A percentile compares a stretch with the other conserved stretches of the same genome.
phyloP scores from a whole-genome alignment of 805 yeast genomes.

The Wickerhamiella occidentalis region DNA sequence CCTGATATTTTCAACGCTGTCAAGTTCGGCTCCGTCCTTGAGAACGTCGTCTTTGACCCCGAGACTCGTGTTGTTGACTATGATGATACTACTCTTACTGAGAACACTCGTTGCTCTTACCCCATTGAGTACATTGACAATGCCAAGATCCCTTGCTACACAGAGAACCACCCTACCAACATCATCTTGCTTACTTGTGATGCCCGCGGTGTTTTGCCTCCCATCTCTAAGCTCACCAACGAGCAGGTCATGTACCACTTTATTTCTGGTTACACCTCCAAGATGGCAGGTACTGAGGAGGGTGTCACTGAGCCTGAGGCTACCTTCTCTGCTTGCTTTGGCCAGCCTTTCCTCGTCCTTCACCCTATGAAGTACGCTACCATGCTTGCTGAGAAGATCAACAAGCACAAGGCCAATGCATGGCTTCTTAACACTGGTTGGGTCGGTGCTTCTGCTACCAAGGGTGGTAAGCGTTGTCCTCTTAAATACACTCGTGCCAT shows the following conservation, averaged over 20 bases:
- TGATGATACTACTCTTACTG: constrained; percentile 70
- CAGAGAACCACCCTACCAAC: constrained; percentile 83
- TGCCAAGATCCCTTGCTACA: constrained; percentile 89
- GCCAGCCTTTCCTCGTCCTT: constrained; percentile 95
- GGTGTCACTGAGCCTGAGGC: constrained; percentile 98
- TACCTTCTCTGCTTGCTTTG: constrained; percentile 96
- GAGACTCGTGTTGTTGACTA: constrained; percentile 73
- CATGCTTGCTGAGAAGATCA: constrained; percentile 87
- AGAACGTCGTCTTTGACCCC: constrained; percentile 81
- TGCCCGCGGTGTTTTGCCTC: constrained; percentile 96
- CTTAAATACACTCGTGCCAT: constrained; percentile 95
- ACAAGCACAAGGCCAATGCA: constrained; percentile 77
- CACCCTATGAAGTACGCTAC: constrained; percentile 98
- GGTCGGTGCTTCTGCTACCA: constrained; percentile 86
- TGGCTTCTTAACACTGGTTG: constrained; percentile 98
- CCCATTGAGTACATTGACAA: constrained; percentile 95
- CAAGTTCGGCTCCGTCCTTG: constrained; percentile 87
- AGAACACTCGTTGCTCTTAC: constrained; percentile 97
- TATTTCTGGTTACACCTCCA: constrained; percentile 95
- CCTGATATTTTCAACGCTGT: constrained; percentile 96
- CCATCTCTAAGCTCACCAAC: constrained; percentile 83
- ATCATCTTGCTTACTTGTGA: constrained; percentile 90
- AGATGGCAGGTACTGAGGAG: constrained; percentile 99
- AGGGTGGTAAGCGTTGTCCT: constrained; percentile 96
- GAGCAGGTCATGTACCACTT: constrained; percentile 99